A percentile compares a stretch with the other conserved stretches of the same genome.
Evolutionary conservation across 1,284 basidiomycete species (phyloP).

Genomic region (Agaricales sp.): DNA sequence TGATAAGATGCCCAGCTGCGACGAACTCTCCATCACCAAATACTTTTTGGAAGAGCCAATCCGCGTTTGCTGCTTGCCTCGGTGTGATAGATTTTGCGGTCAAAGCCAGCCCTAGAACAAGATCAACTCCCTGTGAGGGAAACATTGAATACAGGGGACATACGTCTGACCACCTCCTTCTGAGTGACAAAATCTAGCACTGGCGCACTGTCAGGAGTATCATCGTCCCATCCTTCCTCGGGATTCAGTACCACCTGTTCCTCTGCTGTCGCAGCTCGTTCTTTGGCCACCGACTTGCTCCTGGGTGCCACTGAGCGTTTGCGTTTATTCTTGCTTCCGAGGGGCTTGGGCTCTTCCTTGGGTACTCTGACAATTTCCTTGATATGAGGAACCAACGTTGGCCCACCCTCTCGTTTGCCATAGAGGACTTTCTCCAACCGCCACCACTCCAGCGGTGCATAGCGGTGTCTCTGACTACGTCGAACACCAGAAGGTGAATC

Average conservation of each 20-base stretch:
- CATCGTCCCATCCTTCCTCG: conserved; percentile 84
- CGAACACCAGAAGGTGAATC: conserved; percentile 51
- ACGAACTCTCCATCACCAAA: conserved; percentile 90
- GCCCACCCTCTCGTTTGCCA: conserved; percentile 43
- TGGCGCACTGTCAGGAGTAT: conserved; percentile 58
- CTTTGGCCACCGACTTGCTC: conserved; percentile 23
- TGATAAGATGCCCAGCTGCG: conserved; percentile 79
- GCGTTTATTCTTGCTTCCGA: conserved; percentile 27
- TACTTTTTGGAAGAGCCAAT: conserved; percentile 89
- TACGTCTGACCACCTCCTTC: conserved; percentile 60
- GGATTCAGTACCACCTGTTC: conserved; percentile 34
- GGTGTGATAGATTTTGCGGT: conserved; percentile 56
- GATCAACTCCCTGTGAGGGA: conserved; percentile 1
- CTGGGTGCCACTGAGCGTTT: conserved; percentile 27
- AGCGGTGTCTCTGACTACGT: conserved; percentile 63
- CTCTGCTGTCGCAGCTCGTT: conserved; percentile 29
- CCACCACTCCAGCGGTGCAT: conserved; percentile 86
- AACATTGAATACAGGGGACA: conserved; percentile 20
- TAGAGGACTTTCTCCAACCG: conserved; percentile 87
- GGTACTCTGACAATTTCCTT: conserved; percentile 76
- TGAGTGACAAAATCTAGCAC: conserved; percentile 63
- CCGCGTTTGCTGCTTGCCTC: conserved; percentile 44
- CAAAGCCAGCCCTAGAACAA: conserved; percentile 57
- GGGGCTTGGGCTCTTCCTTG: conserved; percentile 47
- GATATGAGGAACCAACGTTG: conserved; percentile 63